phyloP scores from a whole-genome alignment of 208 protist genomes.

The Porcisia deanei region DNA sequence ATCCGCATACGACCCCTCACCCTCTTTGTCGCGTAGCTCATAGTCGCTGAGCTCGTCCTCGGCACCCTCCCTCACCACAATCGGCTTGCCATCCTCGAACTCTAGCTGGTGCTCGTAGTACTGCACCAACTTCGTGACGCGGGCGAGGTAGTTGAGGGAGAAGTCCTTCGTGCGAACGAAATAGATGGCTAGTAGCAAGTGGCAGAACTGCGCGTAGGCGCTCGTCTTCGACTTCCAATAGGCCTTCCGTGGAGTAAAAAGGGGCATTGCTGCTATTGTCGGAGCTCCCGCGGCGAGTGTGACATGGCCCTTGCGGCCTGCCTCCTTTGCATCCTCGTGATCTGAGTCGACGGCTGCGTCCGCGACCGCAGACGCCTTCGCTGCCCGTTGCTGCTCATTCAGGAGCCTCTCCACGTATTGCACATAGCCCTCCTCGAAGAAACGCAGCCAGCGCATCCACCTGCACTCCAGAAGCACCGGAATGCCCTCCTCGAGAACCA shows the following conservation, averaged over 20 bases:
- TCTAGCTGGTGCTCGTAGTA: slow-evolving; percentile 37
- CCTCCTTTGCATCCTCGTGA: neutral
- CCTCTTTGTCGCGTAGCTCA: slow-evolving; percentile 13
- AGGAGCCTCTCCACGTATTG: slow-evolving; percentile 22
- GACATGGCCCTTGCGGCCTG: neutral
- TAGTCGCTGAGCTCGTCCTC: neutral
- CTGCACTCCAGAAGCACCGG: slow-evolving; percentile 28
- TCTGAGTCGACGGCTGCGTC: neutral
- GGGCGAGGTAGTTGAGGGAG: slow-evolving; percentile 51
- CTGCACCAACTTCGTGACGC: slow-evolving; percentile 45
- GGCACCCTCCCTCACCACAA: slow-evolving; percentile 16
- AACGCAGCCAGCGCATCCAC: slow-evolving; percentile 34
- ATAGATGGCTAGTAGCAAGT: slow-evolving; percentile 38
- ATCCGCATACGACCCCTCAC: slow-evolving; percentile 2
- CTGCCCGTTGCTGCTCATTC: slow-evolving; percentile 5
- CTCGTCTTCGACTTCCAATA: slow-evolving; percentile 31
- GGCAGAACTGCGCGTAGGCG: slow-evolving; percentile 47
- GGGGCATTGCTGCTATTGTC: slow-evolving; percentile 10
- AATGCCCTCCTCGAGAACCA: slow-evolving; percentile 31
- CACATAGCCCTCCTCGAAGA: slow-evolving; percentile 30
- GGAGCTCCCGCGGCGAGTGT: neutral
- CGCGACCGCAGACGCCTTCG: neutral
- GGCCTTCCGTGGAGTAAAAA: slow-evolving; percentile 18
- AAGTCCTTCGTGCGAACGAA: slow-evolving; percentile 42
- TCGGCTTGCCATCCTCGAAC: slow-evolving; percentile 19